Base-by-base conservation (phyloP, 108 stramenopile species). In the Fragilaria radians region DNA sequence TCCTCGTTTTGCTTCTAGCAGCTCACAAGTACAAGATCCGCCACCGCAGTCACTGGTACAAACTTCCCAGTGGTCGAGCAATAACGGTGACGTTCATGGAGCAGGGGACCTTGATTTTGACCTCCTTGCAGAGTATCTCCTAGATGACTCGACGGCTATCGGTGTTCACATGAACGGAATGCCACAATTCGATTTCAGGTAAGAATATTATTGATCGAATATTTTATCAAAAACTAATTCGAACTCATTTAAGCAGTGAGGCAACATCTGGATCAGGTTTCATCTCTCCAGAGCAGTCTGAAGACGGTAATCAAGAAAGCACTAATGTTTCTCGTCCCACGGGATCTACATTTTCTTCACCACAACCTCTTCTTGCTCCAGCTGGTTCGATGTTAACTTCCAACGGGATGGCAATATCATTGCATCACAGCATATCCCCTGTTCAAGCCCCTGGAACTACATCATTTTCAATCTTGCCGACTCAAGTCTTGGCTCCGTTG, bases 71-170 rank as follows among this genome's bases (percentile, higher is more conserved):
- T 61, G 66, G 61, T 73, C 66, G 32, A 73, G 74, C 54, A 32
- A 66, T 5, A 42, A 42, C 36, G 36, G 36, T 42, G 36, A 42
- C 36, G 14, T 7, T 42, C 36, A 42, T 7, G 36, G 7, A 11
- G 11, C 36, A 11, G 36, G 36, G 7, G 36, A 42, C 14, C 70
- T 92, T 23, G 90, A 92, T 64, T 88, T 92, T 61, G 90, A 92
- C 57, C 57, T 92, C 50, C 57, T 92, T 58, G 87, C 90, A 24
- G 90, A 86, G 54, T 92, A 88, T 65, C 76, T 92, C 33, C 68
- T 92, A 45, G 87, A 88, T 56, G 90, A 92, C 57, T 68, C 57
- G 2, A 61, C 70, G 14, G 54, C 51, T 29, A 14, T 42, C 36
- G 36, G 36, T 42, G 14, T 14, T 11, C 36, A 52, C 54, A 28